Conservation (phyloP, 371 early-diverging fungal species). For the Conidiobolus incongruus region DNA sequence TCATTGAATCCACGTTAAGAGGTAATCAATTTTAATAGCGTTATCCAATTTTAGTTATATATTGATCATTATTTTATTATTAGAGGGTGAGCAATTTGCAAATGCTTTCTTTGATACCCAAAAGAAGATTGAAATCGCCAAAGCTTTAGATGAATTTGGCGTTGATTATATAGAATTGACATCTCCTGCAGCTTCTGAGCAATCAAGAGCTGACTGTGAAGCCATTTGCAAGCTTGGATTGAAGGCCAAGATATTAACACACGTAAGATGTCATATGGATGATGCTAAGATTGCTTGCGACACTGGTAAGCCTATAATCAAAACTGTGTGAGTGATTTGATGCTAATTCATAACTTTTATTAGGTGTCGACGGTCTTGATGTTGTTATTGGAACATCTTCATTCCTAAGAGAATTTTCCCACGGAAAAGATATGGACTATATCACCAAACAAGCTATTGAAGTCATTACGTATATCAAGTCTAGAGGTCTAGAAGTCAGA, state of each 20-base stretch:
- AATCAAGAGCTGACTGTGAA: constrained; percentile 72
- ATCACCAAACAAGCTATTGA: constrained; percentile 83
- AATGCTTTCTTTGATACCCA: constrained; percentile 91
- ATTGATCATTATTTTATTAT: not conserved
- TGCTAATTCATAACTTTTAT: constrained; percentile 1
- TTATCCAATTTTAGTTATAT: not conserved
- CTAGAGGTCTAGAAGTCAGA: constrained; percentile 84
- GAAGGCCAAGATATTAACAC: constrained; percentile 92
- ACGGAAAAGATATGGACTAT: constrained; percentile 93
- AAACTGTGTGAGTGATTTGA: not conserved
- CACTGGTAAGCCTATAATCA: constrained; percentile 25
- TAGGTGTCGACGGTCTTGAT: constrained; percentile 78
- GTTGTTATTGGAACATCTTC: constrained; percentile 92
- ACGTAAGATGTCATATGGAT: constrained; percentile 93
- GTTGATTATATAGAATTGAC: constrained; percentile 93
- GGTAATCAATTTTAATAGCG: constrained; percentile 32
- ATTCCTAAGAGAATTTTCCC: constrained; percentile 82
- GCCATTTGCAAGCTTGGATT: constrained; percentile 77
- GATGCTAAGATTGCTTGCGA: constrained; percentile 86
- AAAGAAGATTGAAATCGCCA: constrained; percentile 91
- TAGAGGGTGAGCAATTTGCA: constrained; percentile 96
- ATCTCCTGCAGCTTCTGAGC: constrained; percentile 88
- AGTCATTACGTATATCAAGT: constrained; percentile 83
- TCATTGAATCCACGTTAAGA: constrained; percentile 88
- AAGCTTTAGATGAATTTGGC: constrained; percentile 84